These are phyloP conservation scores for Linum usitatissimum DNA, from an alignment of 345 rosid species.

Conservation along the genomic window DNA sequence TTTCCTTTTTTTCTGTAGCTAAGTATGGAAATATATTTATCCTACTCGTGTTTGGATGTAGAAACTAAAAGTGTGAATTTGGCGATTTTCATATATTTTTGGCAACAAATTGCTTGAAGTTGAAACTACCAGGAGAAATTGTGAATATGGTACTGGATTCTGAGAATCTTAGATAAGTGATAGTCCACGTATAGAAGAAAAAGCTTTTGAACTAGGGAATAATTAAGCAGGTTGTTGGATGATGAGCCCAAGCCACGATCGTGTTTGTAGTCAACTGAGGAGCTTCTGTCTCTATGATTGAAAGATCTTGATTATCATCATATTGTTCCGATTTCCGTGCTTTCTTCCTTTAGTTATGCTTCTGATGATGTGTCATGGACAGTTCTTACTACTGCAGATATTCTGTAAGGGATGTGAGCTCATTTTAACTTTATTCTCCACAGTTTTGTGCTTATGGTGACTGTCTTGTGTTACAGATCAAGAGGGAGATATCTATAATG, in stretches of 20 bases:
- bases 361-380: neutral
- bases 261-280: neutral
- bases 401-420: neutral
- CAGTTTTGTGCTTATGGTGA: neutral
- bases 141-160: too few species aligned
- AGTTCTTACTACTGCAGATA: too few species aligned
- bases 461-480: slow-evolving; percentile 45
- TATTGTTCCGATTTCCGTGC: neutral
- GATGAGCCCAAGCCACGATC: neutral
- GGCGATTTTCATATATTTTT: neutral
- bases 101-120: too few species aligned
- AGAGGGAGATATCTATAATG: slow-evolving; percentile 96
- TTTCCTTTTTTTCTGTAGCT: neutral
- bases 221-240: too few species aligned
- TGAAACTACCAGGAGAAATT: too few species aligned
- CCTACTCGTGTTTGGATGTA: neutral
- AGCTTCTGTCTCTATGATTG: neutral
- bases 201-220: too few species aligned
- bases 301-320: neutral
- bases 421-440: neutral
- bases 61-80: neutral
- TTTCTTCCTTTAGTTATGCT: neutral
- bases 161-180: too few species aligned
- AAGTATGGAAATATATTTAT: neutral
- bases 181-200: too few species aligned